Percentiles rank a stretch among this genome's conserved stretches.
These are phyloP conservation scores for Laburnicola sp. DNA, from an alignment of 2,329 filamentous ascomycete species.

Conservation along the genomic window DNA sequence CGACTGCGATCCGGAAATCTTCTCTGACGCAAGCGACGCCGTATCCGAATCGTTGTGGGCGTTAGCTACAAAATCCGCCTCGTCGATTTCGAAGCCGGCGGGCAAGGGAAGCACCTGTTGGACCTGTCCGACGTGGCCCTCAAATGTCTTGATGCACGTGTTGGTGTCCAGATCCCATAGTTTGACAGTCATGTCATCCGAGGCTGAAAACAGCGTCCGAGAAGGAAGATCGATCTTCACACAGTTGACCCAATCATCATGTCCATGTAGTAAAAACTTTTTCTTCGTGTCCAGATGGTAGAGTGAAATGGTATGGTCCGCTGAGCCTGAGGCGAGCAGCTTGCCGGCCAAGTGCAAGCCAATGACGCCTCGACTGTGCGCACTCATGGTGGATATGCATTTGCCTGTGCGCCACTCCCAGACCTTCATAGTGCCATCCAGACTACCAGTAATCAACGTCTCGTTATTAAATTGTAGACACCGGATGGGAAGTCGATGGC, in stretches of 20 bases:
- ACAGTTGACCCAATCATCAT: constrained; percentile 95
- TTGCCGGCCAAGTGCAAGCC: constrained; percentile 84
- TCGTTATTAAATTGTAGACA: constrained; percentile 91
- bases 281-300: constrained; percentile 89
- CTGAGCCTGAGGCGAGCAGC: constrained; percentile 83
- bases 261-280: constrained; percentile 77
- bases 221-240: constrained; percentile 82
- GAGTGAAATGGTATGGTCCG: constrained; percentile 86
- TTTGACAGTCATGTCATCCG: constrained; percentile 87
- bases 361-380: constrained; percentile 81
- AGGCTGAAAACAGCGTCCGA: constrained; percentile 86
- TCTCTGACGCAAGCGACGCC: constrained; percentile 41
- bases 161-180: constrained; percentile 91
- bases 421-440: constrained; percentile 85
- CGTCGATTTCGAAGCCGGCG: constrained; percentile 85
- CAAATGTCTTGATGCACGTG: constrained; percentile 73
- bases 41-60: constrained; percentile 56
- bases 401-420: constrained; percentile 97
- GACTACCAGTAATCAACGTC: constrained; percentile 85
- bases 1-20: constrained; percentile 11
- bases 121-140: constrained; percentile 92
- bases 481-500: constrained; percentile 81
- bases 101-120: constrained; percentile 88
- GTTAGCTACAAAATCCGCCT: constrained; percentile 60
- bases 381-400: constrained; percentile 77